These are phyloP conservation scores for Rhododendron griersonianum DNA, from an alignment of 148 eudicot genomes.

Conservation along the genomic window DNA sequence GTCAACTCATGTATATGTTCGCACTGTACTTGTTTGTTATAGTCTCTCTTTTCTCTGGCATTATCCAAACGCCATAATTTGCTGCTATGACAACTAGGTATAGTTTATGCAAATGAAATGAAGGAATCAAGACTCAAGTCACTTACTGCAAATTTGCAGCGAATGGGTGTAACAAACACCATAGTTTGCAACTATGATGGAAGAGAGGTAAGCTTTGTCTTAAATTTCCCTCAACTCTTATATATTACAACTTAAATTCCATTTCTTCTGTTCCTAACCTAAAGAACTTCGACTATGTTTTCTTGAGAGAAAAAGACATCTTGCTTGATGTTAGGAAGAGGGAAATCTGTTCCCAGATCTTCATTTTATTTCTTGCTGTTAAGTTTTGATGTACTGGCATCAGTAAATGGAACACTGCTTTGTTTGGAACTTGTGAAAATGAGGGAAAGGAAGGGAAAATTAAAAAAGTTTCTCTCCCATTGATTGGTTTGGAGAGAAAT, in stretches of 20 bases:
- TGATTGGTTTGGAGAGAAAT: too few species aligned
- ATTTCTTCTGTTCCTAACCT: background rate
- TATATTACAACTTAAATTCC: background rate
- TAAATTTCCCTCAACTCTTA: background rate
- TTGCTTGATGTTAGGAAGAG: background rate
- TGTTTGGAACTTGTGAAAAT: too few species aligned
- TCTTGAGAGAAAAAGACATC: background rate
- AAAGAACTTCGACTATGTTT: background rate
- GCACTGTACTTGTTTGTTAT: background rate
- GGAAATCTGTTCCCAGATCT: background rate
- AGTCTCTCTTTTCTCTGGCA: background rate
- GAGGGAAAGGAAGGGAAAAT: too few species aligned
- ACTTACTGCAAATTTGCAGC: conserved; percentile 79
- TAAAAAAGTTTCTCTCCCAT: too few species aligned
- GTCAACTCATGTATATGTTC: too few species aligned
- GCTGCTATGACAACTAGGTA: conserved; percentile 34
- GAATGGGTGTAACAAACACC: conserved; percentile 97
- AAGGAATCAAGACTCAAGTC: conserved; percentile 79
- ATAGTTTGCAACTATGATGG: conserved; percentile 86
- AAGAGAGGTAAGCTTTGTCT: conserved; percentile 59
- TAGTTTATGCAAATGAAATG: conserved; percentile 92
- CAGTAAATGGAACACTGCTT: background rate
- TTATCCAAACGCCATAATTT: background rate
- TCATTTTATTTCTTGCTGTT: background rate
- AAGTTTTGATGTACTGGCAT: background rate